Evolutionary conservation across 306 rosid species (phyloP), one percentile per base, ranked within the genome.

Genomic region (Trifolium pratense): DNA sequence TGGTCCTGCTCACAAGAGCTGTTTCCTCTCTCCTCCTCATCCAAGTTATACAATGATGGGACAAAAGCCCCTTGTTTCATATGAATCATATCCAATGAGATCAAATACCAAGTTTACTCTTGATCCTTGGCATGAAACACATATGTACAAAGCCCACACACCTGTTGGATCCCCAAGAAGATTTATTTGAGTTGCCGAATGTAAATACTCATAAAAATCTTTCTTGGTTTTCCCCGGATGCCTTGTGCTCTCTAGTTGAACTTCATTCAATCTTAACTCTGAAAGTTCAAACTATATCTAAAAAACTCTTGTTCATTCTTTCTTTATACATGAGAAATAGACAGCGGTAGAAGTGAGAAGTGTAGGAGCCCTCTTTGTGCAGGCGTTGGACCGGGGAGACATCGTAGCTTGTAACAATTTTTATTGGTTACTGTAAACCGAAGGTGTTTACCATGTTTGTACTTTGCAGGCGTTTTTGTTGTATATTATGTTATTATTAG

Each of bases 141-240:
- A 88, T 23, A 61, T 76, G 43, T 74, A 79, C 80, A 93, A 77
- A 73, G 61, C 78, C 39, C 91, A 77, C 40, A 90, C 91, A 2
- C 97, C 87, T 0, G 80, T 93, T 63, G 89, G 97, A 69, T 93
- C 98, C 74, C 98, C 98, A 11, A 89, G 91, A 76, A 85, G 98
- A 82, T 84, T 78, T 74, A 68, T 90, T 78, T 90, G 85, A 90
- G 73, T 58, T 75, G 64, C 14, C 0, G 32, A 71, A 11, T 82
- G 97, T 91, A 84, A 81, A 87, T 84, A 82, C 74, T 60, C 67
- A 32, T n/a, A 45, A 34, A 34, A 61, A 31, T 73, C 77, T 70
- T 60, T 58, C 74, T 2, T 80, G 77, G 82, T 51, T 69, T 68
- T 23, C 5, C 77, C 82, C 85, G 62, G 9, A 37, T 75, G 78